Base-by-base conservation (phyloP, 2,329 filamentous ascomycete species). In the Cladophialophora psammophila region DNA sequence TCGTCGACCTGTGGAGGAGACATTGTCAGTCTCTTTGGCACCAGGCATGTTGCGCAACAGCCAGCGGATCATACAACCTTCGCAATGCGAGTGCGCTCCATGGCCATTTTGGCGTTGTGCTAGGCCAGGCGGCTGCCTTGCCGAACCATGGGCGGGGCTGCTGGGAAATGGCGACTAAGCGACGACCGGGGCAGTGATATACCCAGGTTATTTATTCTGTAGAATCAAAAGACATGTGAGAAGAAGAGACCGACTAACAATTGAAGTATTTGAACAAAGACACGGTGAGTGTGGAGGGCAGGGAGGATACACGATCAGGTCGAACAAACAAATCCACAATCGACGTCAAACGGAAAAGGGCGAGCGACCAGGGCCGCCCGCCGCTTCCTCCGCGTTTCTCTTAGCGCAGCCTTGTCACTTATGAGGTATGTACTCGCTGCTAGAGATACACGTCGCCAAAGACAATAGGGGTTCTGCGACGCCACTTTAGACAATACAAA, bases 1-100 rank as follows among this genome's bases (percentile, higher is more conserved):
- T 88, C 82, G 65, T 84, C 81, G 73, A 83, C 82, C 82, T 84
- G 66, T 57, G 42, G n/a, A 54, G 35, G 20, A 15, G 42, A 9
- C 52, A 38, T 64, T 36, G 42, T 73, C 64, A 73, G 65, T 63
- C 40, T 56, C 54, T 31, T 53, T 15, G 38, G 36, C 54, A 35
- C n/a, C 20, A 34, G 5, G 20, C 32, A 10, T 48, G 50, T 18
- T 12, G 55, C n/a, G 36, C 35, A 13, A 5, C 35, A 18, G n/a
- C 13, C 18, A 15, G n/a, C 18, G 13, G 20, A 42, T 10, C 6
- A 53, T 40, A 40, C 35, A 59, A 73, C 72, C 70, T 74, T 74
- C 60, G 72, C 72, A 36, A 73, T 72, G 10, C 72, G 70, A 40
- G 71, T 73, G 10, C 72, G 68, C 56, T 74, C 72, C 72, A 74